phyloP scores from a whole-genome alignment of 768 basidiomycete genomes.

The Galerina marginata region DNA sequence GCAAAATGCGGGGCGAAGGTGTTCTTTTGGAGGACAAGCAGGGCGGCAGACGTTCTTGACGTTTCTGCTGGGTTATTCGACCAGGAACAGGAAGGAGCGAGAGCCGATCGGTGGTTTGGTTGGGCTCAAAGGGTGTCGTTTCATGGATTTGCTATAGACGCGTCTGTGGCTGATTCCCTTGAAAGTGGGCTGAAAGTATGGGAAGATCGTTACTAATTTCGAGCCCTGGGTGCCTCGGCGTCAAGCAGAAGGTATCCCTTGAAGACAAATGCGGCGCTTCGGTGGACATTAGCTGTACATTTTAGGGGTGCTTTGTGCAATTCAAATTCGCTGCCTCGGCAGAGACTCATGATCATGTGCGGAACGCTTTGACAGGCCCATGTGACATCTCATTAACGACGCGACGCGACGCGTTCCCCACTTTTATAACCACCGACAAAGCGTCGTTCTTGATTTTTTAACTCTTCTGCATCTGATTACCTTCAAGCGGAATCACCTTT shows the following conservation, averaged over 20 bases:
- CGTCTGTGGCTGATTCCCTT: neutral
- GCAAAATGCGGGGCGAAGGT: slow-evolving; percentile 25
- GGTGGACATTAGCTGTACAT: no score
- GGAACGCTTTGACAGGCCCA: neutral
- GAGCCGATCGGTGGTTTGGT: slow-evolving; percentile 10
- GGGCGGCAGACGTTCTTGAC: slow-evolving; percentile 14
- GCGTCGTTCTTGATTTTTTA: neutral
- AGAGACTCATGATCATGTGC: no score
- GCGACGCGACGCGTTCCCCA: slow-evolving; percentile 4
- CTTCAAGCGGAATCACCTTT: neutral
- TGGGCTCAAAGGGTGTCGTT: slow-evolving; percentile 7
- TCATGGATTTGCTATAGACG: neutral
- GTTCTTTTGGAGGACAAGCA: slow-evolving; percentile 21
- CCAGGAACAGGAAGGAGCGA: slow-evolving; percentile 13
- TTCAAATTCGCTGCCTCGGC: no score
- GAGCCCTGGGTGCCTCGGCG: neutral
- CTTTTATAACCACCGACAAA: no score
- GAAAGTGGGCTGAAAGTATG: neutral
- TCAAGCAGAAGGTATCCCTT: neutral
- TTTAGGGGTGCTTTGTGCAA: no score
- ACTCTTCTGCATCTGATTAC: neutral
- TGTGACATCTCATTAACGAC: neutral
- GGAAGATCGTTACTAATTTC: neutral
- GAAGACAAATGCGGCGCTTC: no score
- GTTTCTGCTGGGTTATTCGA: slow-evolving; percentile 28